Evolutionary conservation across 306 rosid species (phyloP).

Genomic region (Quercus glauca): DNA sequence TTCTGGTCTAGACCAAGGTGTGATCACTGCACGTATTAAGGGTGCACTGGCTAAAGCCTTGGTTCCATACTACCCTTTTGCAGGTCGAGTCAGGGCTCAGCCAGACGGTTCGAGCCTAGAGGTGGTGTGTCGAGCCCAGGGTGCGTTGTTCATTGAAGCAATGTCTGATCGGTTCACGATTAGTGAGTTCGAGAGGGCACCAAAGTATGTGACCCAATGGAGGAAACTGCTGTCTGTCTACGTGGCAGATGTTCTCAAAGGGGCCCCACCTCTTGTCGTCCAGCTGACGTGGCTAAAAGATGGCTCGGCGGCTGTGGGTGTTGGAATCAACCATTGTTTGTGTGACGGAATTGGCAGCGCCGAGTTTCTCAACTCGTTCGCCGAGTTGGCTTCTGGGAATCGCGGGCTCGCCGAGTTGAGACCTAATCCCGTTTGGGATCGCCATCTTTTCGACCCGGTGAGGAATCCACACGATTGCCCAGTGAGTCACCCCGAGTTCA

Average conservation of each 20-base stretch:
- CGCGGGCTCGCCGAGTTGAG: constrained; percentile 11
- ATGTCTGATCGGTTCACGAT: constrained; percentile 30
- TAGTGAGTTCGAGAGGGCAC: constrained; percentile 56
- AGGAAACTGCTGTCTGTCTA: constrained; percentile 54
- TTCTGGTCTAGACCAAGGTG: constrained; percentile 23
- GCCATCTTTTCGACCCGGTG: constrained; percentile 48
- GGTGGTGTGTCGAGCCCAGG: constrained; percentile 67
- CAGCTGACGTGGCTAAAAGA: constrained; percentile 86
- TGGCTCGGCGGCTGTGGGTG: constrained; percentile 64
- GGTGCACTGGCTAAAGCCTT: constrained; percentile 60
- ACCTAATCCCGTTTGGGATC: constrained; percentile 63
- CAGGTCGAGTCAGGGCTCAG: constrained; percentile 57
- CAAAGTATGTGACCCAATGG: constrained; percentile 57
- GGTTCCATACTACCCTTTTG: constrained; percentile 64
- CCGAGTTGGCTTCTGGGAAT: constrained; percentile 45
- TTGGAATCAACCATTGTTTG: constrained; percentile 75
- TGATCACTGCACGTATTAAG: constrained; percentile 37
- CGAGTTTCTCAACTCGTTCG: constrained; percentile 63
- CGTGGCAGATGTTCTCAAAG: constrained; percentile 67
- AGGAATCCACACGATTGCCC: not conserved
- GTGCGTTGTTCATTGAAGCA: constrained; percentile 73
- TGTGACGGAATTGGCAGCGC: constrained; percentile 80
- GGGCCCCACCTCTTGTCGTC: constrained; percentile 65
- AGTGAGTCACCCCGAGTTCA: constrained; percentile 41
- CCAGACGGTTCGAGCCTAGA: constrained; percentile 48